These are phyloP conservation scores for Zymoseptoria passerinii DNA, from an alignment of 2,329 filamentous ascomycete species.

Conservation along the genomic window DNA sequence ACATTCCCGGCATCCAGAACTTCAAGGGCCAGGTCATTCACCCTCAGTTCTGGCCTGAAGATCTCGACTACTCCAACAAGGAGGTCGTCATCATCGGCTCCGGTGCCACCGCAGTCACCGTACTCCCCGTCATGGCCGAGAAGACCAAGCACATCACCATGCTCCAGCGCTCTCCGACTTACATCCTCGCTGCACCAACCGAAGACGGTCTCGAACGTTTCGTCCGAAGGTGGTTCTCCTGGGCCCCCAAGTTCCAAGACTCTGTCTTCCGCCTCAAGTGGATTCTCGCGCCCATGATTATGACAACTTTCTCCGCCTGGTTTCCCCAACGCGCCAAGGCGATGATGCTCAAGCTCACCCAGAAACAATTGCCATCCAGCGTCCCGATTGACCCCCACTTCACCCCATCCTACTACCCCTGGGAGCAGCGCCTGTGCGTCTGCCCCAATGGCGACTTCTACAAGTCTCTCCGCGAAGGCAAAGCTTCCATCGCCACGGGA, in stretches of 20 bases:
- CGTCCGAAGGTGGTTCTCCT: conserved; percentile 18
- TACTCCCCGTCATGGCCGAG: conserved; percentile 61
- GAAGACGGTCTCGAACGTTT: conserved; percentile 23
- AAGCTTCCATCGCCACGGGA: conserved; percentile 48
- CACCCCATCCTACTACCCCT: conserved; percentile 41
- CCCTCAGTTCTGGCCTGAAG: conserved; percentile 68
- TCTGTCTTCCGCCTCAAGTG: conserved; percentile 30
- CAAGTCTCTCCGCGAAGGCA: conserved; percentile 42
- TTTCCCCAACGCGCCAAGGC: conserved; percentile 26
- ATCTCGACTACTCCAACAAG: conserved; percentile 58
- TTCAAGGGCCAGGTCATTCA: conserved; percentile 59
- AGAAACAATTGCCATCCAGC: conserved; percentile 38
- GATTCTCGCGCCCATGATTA: conserved; percentile 28
- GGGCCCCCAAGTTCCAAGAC: conserved; percentile 21
- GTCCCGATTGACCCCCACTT: conserved; percentile 36
- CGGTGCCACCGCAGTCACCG: conserved; percentile 71
- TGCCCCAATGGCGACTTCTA: conserved; percentile 56
- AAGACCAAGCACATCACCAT: conserved; percentile 63
- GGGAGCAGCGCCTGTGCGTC: conserved; percentile 69
- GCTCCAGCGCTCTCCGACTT: conserved; percentile 70
- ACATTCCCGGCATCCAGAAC: conserved; percentile 58
- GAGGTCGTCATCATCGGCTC: conserved; percentile 65
- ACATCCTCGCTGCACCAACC: conserved; percentile 32
- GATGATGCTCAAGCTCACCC: conserved; percentile 37
- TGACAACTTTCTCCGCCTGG: conserved; percentile 27